Conservation (phyloP, 257 asterid genomes). For the Asclepias syriaca region DNA sequence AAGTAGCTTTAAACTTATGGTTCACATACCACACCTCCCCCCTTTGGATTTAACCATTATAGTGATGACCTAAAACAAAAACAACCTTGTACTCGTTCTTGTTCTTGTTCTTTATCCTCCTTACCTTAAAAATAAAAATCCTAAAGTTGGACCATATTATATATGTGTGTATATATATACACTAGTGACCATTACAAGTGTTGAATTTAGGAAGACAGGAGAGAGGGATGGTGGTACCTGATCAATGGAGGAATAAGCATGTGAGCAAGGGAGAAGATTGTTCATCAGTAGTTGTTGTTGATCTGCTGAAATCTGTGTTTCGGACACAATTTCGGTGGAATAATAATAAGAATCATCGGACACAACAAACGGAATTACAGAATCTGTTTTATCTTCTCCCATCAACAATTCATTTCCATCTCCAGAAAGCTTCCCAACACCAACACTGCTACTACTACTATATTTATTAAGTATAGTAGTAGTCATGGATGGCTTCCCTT, state of each 20-base stretch:
- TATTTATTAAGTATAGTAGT: background rate
- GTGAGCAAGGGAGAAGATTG: slow-evolving; percentile 5
- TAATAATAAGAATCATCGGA: slow-evolving; percentile 1
- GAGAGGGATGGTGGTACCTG: background rate
- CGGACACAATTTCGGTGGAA: slow-evolving; percentile 1
- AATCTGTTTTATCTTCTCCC: slow-evolving; percentile 11
- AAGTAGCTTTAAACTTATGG: slow-evolving; percentile 2
- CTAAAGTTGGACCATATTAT: too few relatives aligned
- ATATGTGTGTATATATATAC: too few relatives aligned
- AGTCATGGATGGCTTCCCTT: slow-evolving; percentile 11
- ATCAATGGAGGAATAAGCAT: background rate
- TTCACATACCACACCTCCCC: background rate
- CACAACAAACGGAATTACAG: slow-evolving; percentile 1
- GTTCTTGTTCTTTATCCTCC: background rate
- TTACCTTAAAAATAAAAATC: too few relatives aligned
- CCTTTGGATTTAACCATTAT: background rate
- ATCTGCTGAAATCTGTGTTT: background rate
- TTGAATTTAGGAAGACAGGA: too few relatives aligned
- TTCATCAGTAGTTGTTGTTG: background rate
- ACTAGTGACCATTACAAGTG: too few relatives aligned
- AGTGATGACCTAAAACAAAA: background rate
- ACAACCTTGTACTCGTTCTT: background rate
- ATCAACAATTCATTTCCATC: slow-evolving; percentile 11
- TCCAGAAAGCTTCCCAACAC: slow-evolving; percentile 12
- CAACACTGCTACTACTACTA: background rate